These are phyloP conservation scores for Skeletonema grethae DNA, from an alignment of 108 stramenopile genomes.

Conservation along the genomic window DNA sequence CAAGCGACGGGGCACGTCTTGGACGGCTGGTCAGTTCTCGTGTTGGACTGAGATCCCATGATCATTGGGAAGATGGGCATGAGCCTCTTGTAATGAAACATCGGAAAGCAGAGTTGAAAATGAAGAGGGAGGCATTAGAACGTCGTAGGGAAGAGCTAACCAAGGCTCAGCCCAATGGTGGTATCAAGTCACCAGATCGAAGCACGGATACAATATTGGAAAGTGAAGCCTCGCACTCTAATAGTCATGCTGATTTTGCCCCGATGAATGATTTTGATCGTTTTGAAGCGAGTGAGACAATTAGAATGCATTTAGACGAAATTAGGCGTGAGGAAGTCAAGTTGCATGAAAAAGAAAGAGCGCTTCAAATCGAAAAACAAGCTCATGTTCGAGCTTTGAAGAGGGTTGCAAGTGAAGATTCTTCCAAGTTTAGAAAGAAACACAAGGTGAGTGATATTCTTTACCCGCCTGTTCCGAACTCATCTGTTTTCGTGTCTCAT, in stretches of 20 bases:
- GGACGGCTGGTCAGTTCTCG: conserved; percentile 69
- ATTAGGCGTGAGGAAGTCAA: conserved; percentile 58
- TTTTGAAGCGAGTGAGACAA: conserved; percentile 64
- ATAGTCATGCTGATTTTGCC: conserved; percentile 7
- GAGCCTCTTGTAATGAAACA: conserved; percentile 56
- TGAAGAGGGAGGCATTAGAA: conserved; percentile 50
- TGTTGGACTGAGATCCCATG: conserved; percentile 41
- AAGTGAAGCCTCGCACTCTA: background rate
- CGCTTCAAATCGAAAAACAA: conserved; percentile 71
- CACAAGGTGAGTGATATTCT: conserved; percentile 59
- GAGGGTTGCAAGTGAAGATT: conserved; percentile 82
- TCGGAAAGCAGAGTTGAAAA: conserved; percentile 45
- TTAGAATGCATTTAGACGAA: conserved; percentile 68
- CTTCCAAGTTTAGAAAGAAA: conserved; percentile 67
- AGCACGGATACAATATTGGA: conserved; percentile 7
- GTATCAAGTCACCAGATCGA: background rate
- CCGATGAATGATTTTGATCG: conserved; percentile 39
- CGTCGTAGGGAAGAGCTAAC: conserved; percentile 24
- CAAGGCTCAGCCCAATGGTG: background rate
- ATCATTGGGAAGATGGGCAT: conserved; percentile 84
- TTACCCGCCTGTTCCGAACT: background rate
- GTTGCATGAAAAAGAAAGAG: conserved; percentile 65
- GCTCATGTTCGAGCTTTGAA: conserved; percentile 78
- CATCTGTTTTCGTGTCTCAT: background rate
- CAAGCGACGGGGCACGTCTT: conserved; percentile 78